Percentiles rank a stretch among this genome's conserved stretches.
These are phyloP conservation scores for Talaromyces piceae DNA, from an alignment of 2,329 filamentous ascomycete genomes.

Conservation along the genomic window DNA sequence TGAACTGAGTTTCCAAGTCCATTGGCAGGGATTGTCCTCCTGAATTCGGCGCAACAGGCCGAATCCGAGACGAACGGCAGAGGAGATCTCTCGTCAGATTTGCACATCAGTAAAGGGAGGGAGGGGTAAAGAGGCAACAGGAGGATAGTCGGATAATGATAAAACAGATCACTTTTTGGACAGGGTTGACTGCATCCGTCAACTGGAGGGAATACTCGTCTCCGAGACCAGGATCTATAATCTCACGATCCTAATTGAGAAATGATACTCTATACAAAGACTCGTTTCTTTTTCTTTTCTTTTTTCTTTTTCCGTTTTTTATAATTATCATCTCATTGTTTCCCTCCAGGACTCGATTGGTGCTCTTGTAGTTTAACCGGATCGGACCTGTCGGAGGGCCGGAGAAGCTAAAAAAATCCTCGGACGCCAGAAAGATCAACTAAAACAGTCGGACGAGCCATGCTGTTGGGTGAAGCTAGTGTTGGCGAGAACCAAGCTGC, in stretches of 20 bases:
- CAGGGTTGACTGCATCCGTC: background rate
- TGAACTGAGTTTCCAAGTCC: constrained; percentile 5
- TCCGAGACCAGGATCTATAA: background rate
- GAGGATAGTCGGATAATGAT: background rate
- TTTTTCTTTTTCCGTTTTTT: too few species aligned
- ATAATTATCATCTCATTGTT: too few species aligned
- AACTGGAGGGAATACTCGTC: background rate
- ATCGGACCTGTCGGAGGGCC: background rate
- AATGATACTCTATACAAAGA: too few species aligned
- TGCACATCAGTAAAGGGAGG: background rate
- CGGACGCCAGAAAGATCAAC: background rate
- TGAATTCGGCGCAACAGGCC: background rate
- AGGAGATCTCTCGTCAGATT: background rate
- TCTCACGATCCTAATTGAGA: background rate
- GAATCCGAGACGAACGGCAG: too few species aligned
- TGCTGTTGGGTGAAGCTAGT: background rate
- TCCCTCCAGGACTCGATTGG: background rate
- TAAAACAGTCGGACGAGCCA: background rate
- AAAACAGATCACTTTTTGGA: background rate
- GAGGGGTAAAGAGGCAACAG: background rate
- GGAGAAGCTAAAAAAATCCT: background rate
- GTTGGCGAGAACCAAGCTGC: background rate
- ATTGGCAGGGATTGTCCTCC: background rate
- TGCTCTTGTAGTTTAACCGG: background rate
- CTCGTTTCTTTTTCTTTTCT: background rate